Evolutionary conservation across 2,329 filamentous ascomycete species (phyloP), one percentile per base, ranked within the genome.

Genomic region (Aspergillus hortae): DNA sequence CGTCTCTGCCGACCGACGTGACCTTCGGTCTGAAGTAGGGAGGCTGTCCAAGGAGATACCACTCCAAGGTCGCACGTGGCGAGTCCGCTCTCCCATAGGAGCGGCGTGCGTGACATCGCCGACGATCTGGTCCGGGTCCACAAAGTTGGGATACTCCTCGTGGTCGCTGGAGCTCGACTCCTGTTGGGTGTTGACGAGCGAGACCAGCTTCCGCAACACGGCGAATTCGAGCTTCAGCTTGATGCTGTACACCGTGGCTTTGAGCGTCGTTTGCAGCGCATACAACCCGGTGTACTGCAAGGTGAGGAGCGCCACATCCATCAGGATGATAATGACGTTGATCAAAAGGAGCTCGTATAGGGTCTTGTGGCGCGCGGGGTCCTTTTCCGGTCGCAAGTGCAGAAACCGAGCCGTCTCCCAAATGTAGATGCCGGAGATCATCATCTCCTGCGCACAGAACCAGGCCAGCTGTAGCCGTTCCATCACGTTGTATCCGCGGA

Each of bases 351-450:
- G 62, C 53, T 80, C 77, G 42, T 70, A 73, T 68, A 78, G 74
- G 51, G 77, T 71, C 36, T 68, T 67, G 23, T 67, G 67, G 12
- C 74, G 71, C 38, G 65, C 58, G 2, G 62, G 57, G 19, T 73
- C 66, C 35, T 68, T 67, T 2, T 67, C 64, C 2, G 67, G 67
- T 43, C 67, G 63, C 33, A 68, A 27, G 4, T 52, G 69, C 7
- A 77, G 67, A 11, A 77, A 67, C 27, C 75, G 74, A 49, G 80
- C 61, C 2, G 79, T 80, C 52, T 80, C 75, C 52, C 74, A 77
- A 48, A 82, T 75, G 55, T 82, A 82, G 9, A 82, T 68, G 4
- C 70, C 63, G 1, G 75, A 77, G n/a, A 79, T 70, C 38, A 73
- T 49, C n/a, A 71, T 63, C 51, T 79, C 77, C 56, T 78, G 74